Evolutionary conservation across 495 filamentous ascomycete genomes (phyloP).

Genomic region (Penicillium salamii): DNA sequence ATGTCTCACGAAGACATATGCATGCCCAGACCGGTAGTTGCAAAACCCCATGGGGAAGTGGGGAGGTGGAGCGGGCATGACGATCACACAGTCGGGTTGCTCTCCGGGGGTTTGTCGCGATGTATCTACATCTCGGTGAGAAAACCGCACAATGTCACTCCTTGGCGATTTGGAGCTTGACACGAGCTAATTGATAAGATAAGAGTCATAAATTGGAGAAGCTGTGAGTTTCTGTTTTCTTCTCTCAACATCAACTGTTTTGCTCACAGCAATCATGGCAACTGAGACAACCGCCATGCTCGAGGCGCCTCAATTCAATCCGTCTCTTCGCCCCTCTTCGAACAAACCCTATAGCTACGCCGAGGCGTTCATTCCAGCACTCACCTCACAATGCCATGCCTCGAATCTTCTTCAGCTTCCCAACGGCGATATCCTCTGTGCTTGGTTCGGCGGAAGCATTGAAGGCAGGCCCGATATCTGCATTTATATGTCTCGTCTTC

Average conservation of each 20-base stretch:
- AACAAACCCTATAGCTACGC: neutral
- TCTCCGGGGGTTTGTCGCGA: constrained; percentile 2
- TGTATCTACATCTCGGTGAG: constrained; percentile 1
- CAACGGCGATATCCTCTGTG: constrained; percentile 23
- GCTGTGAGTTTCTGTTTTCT: neutral
- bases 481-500: constrained; percentile 22
- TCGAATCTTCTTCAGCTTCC: constrained; percentile 24
- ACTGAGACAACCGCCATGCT: neutral
- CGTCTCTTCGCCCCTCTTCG: neutral
- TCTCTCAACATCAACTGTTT: neutral
- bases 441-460: constrained; percentile 27
- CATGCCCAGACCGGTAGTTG: constrained; percentile 1
- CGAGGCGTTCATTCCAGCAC: constrained; percentile 23
- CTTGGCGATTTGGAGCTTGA: neutral
- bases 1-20: neutral
- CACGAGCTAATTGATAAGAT: constrained; percentile 4
- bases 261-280: constrained; percentile 5
- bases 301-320: constrained; percentile 4
- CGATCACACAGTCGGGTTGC: constrained; percentile 7
- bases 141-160: constrained; percentile 7
- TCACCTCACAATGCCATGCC: constrained; percentile 25
- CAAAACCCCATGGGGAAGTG: constrained; percentile 22
- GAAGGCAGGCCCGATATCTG: constrained; percentile 26
- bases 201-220: neutral
- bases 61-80: constrained; percentile 6